Evolutionary conservation across 2,329 filamentous ascomycete genomes (phyloP).

Genomic region (Pseudogymnoascus sp.): DNA sequence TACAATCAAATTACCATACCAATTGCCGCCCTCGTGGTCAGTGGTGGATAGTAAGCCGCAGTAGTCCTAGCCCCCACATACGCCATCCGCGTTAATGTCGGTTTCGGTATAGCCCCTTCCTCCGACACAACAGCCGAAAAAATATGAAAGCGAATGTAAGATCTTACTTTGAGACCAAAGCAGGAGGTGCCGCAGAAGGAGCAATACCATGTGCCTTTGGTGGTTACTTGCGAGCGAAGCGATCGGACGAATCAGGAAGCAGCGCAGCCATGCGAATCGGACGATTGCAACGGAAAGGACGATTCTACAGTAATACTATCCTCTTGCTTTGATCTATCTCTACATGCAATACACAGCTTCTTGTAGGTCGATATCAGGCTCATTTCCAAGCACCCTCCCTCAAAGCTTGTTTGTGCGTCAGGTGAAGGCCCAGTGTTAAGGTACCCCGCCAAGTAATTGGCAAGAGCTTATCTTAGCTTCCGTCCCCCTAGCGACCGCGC

Average conservation of each 20-base stretch:
- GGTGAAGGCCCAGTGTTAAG: not conserved
- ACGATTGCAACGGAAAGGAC: not conserved
- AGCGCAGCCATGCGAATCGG: not conserved
- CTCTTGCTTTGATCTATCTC: not conserved
- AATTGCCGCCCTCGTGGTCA: not conserved
- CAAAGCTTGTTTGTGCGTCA: not conserved
- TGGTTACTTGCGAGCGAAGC: not conserved
- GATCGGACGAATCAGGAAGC: not conserved
- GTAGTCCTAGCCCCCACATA: not conserved
- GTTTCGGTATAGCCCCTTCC: not conserved
- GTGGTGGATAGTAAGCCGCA: not conserved
- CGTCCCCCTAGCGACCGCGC: not conserved
- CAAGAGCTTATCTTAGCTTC: constrained; percentile 1
- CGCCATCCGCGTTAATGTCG: not conserved
- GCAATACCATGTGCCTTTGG: not conserved
- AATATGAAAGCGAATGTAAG: not conserved
- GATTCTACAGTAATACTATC: not conserved
- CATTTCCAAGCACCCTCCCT: not conserved
- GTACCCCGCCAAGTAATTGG: not conserved
- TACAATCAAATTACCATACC: not conserved
- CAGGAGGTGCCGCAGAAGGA: not conserved
- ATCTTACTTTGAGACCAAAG: not conserved
- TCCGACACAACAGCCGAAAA: not conserved
- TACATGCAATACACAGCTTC: not conserved
- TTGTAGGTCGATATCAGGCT: not conserved